Percentiles rank a stretch among this genome's conserved stretches.
These are phyloP conservation scores for Candida tammaniensis DNA, from an alignment of 805 yeast species.

Conservation along the genomic window DNA sequence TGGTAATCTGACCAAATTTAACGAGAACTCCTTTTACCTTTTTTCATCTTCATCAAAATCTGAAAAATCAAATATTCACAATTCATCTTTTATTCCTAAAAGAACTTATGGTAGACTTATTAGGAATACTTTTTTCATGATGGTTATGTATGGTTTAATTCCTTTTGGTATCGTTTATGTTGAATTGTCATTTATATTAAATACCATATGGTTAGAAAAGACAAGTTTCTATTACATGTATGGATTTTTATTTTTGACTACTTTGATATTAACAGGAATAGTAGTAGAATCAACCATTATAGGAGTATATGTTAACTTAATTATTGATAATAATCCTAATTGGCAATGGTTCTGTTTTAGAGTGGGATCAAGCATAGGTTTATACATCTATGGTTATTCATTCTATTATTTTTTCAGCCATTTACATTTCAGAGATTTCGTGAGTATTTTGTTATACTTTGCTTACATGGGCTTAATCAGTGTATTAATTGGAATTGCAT, in stretches of 20 bases:
- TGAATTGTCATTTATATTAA: slow-evolving; percentile 68
- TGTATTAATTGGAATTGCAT: slow-evolving; percentile 59
- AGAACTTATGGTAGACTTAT: slow-evolving; percentile 1
- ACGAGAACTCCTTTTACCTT: slow-evolving; percentile 18
- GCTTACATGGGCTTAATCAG: slow-evolving; percentile 69
- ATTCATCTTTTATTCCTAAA: not conserved
- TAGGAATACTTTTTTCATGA: slow-evolving; percentile 16
- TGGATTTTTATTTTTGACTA: slow-evolving; percentile 68
- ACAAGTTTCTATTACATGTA: slow-evolving; percentile 76
- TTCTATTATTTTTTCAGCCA: slow-evolving; percentile 59
- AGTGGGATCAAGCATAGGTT: slow-evolving; percentile 66
- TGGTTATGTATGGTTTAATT: slow-evolving; percentile 59
- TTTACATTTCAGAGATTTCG: slow-evolving; percentile 62
- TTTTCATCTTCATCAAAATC: slow-evolving; percentile 3
- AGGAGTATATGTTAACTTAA: slow-evolving; percentile 60
- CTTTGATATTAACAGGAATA: slow-evolving; percentile 56
- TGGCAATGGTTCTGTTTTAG: slow-evolving; percentile 87
- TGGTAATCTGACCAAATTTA: slow-evolving; percentile 37
- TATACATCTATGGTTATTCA: slow-evolving; percentile 67
- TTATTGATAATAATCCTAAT: slow-evolving; percentile 49
- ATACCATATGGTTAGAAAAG: slow-evolving; percentile 77
- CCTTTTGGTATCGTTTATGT: slow-evolving; percentile 83
- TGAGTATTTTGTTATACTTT: slow-evolving; percentile 65
- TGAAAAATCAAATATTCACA: not conserved
- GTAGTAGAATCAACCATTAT: slow-evolving; percentile 71